Evolutionary conservation across 176 grass and related monocot genomes (phyloP), one percentile per base, ranked within the genome.

Genomic region (Saccharum spontaneum): DNA sequence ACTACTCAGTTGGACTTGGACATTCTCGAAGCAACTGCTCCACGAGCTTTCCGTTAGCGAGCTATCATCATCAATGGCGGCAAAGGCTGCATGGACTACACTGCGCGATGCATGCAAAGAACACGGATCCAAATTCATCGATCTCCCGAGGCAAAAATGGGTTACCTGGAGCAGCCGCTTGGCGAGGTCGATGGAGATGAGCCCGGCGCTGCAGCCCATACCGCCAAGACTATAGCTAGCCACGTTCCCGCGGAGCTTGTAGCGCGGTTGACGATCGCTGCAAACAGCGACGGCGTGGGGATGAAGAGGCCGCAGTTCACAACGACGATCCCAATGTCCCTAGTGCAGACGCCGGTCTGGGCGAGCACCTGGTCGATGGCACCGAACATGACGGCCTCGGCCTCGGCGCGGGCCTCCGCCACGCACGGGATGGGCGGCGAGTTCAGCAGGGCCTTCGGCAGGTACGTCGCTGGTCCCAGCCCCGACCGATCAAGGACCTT

Each of bases 111-210:
- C 28, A 28, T 28, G 28, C 28, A 28, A n/a, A n/a, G n/a, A n/a
- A 33, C 31, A 33, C 31, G 31, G 1, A 33, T 33, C 1, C 33
- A 33, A 33, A 33, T 3, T 33, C 33, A 33, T 33, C 33, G 33
- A 33, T 33, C 33, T 33, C 33, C 33, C 33, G 33, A 33, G 33
- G 33, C 33, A 33, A 33, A 33, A 33, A 33, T 33, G 1, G 33
- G 33, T 33, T 33, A 86, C 95, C 92, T 97, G 95, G 12, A 98
- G 95, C 48, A 95, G 80, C 82, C 93, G 95, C 86, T 88, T 98
- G 37, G 95, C 95, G 75, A 98, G 91, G 87, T 98, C 92, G 59
- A 98, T 90, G 39, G 95, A 98, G 88, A 98, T 98, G 71, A 98
- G 85, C 0, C 95, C 92, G 1, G 91, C 95, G 69, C 95, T 95